Percentiles rank a stretch among this genome's conserved stretches.
phyloP scores from a whole-genome alignment of 371 early-diverging fungal species.

The Smittium mucronatum region DNA sequence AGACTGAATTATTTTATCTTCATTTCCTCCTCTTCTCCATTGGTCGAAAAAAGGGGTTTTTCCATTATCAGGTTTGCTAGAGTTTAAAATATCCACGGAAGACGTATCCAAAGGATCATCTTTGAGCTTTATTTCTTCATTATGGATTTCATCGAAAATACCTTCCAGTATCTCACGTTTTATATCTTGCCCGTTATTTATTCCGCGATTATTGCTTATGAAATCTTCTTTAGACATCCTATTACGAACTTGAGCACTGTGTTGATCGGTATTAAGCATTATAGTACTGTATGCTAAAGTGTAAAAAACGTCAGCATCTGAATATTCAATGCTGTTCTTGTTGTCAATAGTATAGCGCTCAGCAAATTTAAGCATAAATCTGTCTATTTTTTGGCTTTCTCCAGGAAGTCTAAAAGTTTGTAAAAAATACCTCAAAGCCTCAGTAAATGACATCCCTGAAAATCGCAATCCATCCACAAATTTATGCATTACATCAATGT shows the following conservation, averaged over 20 bases:
- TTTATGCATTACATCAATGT: conserved; percentile 84
- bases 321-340: conserved; percentile 40
- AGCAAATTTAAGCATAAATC: conserved; percentile 95
- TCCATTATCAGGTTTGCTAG: conserved; percentile 3
- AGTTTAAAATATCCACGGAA: background rate
- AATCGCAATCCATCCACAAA: conserved; percentile 90
- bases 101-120: conserved; percentile 52
- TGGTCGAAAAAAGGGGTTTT: conserved; percentile 21
- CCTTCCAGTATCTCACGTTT: conserved; percentile 46
- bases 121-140: conserved; percentile 83
- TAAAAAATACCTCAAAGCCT: conserved; percentile 77
- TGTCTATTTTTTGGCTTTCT: conserved; percentile 96
- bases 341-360: conserved; percentile 78
- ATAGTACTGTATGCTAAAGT: conserved; percentile 88
- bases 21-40: conserved; percentile 20
- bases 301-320: conserved; percentile 84
- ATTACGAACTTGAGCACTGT: conserved; percentile 79
- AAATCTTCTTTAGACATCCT: conserved; percentile 90
- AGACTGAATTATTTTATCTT: conserved; percentile 18
- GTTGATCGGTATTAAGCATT: conserved; percentile 92
- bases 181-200: conserved; percentile 73
- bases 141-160: conserved; percentile 69
- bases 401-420: conserved; percentile 93
- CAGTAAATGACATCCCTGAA: conserved; percentile 53
- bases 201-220: conserved; percentile 88